phyloP scores from a whole-genome alignment of 1,284 basidiomycete species.

The Malassezia japonica region DNA sequence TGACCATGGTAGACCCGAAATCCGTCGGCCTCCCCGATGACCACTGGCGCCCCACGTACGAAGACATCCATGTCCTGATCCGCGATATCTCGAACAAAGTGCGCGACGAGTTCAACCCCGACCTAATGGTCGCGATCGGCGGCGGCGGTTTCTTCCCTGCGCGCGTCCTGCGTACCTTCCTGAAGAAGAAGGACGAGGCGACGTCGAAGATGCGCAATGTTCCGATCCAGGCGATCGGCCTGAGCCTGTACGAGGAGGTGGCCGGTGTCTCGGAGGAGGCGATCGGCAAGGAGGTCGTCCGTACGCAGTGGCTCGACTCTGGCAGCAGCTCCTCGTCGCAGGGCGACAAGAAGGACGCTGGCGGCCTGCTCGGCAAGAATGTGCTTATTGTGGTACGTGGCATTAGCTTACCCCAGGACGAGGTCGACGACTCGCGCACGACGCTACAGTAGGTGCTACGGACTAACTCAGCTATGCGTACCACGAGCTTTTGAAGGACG shows the following conservation, averaged over 20 bases:
- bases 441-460: conserved; percentile 30
- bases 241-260: conserved; percentile 46
- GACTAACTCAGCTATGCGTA: conserved; percentile 32
- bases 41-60: conserved; percentile 45
- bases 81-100: conserved; percentile 32
- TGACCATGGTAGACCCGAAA: neutral
- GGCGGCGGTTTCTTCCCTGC: conserved; percentile 47
- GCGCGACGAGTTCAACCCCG: conserved; percentile 38
- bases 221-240: conserved; percentile 46
- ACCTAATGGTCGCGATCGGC: conserved; percentile 43
- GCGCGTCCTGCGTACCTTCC: conserved; percentile 44
- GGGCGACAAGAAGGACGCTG: conserved; percentile 28
- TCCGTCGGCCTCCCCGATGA: conserved; percentile 30
- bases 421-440: conserved; percentile 47
- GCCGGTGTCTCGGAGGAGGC: conserved; percentile 32
- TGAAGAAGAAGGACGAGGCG: conserved; percentile 34
- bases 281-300: conserved; percentile 44
- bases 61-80: conserved; percentile 46
- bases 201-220: conserved; percentile 44
- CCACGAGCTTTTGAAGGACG: conserved; percentile 45
- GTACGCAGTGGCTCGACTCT: conserved; percentile 47
- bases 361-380: conserved; percentile 46
- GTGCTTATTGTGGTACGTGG: conserved; percentile 36
- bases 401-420: conserved; percentile 21
- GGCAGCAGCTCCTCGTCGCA: conserved; percentile 8